These are phyloP conservation scores for Naganishia friedmannii DNA, from an alignment of 768 basidiomycete species.

Conservation along the genomic window DNA sequence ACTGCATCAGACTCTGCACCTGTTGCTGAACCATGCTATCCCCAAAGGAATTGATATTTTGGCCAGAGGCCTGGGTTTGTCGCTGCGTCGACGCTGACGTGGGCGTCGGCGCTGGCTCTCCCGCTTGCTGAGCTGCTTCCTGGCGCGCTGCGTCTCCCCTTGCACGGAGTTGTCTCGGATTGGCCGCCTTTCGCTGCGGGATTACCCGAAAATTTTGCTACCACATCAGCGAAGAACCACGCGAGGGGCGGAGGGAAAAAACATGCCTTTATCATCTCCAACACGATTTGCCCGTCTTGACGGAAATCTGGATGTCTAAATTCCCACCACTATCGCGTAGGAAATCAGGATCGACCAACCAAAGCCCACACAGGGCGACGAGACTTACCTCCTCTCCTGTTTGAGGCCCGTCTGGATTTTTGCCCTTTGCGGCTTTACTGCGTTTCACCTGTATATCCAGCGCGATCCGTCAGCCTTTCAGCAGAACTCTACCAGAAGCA, in stretches of 20 bases:
- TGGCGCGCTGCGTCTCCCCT: slow-evolving; percentile 14
- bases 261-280: slow-evolving; percentile 17
- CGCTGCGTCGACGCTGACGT: slow-evolving; percentile 24
- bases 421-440: neutral
- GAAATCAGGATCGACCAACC: neutral
- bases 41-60: neutral
- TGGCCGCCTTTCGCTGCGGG: slow-evolving; percentile 45
- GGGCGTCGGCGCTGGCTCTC: neutral
- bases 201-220: too few relatives aligned
- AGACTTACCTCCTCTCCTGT: slow-evolving; percentile 9
- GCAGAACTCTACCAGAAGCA: neutral
- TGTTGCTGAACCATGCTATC: slow-evolving; percentile 32
- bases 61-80: neutral
- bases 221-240: too few relatives aligned
- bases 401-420: neutral
- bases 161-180: slow-evolving; percentile 36
- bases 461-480: neutral
- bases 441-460: slow-evolving; percentile 3
- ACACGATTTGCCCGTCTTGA: slow-evolving; percentile 4
- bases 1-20: slow-evolving; percentile 30
- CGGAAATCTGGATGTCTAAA: slow-evolving; percentile 22
- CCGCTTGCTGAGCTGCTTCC: slow-evolving; percentile 9
- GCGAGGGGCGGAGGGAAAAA: too few relatives aligned
- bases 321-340: slow-evolving; percentile 10
- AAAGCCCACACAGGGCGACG: too few relatives aligned